Evolutionary conservation across 495 filamentous ascomycete species (phyloP).

Genomic region (Poronia punctata): DNA sequence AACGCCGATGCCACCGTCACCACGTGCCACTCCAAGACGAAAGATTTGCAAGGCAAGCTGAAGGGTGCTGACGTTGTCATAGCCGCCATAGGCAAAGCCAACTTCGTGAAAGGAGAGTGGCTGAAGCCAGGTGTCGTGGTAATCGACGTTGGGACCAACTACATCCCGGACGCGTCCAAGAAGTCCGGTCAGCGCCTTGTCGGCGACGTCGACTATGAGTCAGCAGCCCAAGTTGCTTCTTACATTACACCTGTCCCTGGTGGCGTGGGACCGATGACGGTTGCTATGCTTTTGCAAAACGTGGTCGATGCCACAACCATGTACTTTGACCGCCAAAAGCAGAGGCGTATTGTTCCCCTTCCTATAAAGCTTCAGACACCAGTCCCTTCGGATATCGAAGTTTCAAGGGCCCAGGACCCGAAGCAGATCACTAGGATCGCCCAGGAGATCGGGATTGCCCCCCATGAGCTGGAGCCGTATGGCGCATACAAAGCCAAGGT

Average conservation of each 20-base stretch:
- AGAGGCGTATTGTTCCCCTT: constrained; percentile 67
- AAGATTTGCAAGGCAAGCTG: constrained; percentile 60
- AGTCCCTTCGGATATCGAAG: constrained; percentile 88
- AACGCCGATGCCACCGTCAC: constrained; percentile 96
- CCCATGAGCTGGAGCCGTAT: constrained; percentile 85
- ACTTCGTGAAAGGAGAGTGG: constrained; percentile 90
- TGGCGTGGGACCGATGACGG: constrained; percentile 96
- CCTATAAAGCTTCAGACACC: constrained; percentile 67
- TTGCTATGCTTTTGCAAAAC: constrained; percentile 94
- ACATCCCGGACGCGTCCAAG: constrained; percentile 84
- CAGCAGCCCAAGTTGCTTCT: constrained; percentile 80
- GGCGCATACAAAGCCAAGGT: constrained; percentile 94
- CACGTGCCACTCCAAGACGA: constrained; percentile 85
- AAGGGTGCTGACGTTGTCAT: constrained; percentile 86
- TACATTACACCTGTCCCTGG: constrained; percentile 95
- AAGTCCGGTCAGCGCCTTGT: constrained; percentile 93
- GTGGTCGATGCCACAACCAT: constrained; percentile 75
- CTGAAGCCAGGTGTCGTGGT: constrained; percentile 89
- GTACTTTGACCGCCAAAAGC: constrained; percentile 75
- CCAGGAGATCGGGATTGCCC: constrained; percentile 77
- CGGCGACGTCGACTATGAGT: constrained; percentile 89
- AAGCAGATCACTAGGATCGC: constrained; percentile 82
- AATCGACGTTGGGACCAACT: constrained; percentile 97
- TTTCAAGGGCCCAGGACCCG: constrained; percentile 82
- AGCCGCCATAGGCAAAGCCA: constrained; percentile 81